phyloP scores from a whole-genome alignment of 257 asterid genomes.

The Thymus mandschuricus region DNA sequence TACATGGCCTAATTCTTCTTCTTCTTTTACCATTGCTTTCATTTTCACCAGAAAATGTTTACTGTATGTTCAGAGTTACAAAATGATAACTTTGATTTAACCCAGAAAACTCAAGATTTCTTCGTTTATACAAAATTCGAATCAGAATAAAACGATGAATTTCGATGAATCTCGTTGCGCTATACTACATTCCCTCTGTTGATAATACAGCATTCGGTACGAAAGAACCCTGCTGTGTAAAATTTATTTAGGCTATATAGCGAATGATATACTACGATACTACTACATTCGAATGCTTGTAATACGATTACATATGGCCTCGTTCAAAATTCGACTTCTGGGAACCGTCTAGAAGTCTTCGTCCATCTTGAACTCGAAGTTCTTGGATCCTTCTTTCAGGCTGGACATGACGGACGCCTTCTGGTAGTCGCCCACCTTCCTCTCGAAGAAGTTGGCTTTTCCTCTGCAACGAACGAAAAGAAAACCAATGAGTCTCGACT shows the following conservation, averaged over 20 bases:
- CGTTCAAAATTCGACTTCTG: background rate
- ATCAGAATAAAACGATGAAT: background rate
- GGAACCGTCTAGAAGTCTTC: constrained; percentile 62
- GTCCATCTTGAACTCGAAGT: constrained; percentile 61
- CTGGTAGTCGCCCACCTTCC: constrained; percentile 80
- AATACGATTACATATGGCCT: constrained; percentile 10
- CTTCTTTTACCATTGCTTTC: constrained; percentile 24
- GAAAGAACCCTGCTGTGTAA: background rate
- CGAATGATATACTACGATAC: background rate
- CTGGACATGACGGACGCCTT: constrained; percentile 82
- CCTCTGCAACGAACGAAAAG: constrained; percentile 45
- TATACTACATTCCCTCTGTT: too few relatives aligned
- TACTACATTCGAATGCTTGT: constrained; percentile 17
- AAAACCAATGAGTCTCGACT: background rate
- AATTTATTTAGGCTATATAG: background rate
- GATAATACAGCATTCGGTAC: too few relatives aligned
- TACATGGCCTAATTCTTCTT: constrained; percentile 25
- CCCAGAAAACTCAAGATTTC: background rate
- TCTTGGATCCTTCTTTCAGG: constrained; percentile 54
- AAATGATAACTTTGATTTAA: constrained; percentile 1
- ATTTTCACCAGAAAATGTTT: constrained; percentile 17
- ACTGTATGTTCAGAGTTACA: constrained; percentile 23
- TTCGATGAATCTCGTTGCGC: background rate
- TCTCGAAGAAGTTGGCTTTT: constrained; percentile 77
- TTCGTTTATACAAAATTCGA: constrained; percentile 13